Evolutionary conservation across 2,329 filamentous ascomycete genomes (phyloP).

Genomic region (Blastomyces percursus): DNA sequence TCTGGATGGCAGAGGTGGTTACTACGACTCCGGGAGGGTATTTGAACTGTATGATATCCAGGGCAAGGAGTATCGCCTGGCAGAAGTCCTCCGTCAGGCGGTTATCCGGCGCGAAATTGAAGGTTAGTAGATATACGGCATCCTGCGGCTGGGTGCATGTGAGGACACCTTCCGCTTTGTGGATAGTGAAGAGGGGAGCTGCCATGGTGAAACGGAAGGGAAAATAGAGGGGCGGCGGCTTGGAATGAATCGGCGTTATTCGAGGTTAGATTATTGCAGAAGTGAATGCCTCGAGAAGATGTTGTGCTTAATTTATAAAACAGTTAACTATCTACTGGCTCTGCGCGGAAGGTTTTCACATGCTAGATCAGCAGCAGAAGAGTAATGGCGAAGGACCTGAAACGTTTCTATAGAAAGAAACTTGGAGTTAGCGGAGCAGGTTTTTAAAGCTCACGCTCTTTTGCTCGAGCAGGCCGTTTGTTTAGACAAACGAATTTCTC

Average conservation of each 20-base stretch:
- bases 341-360: neutral
- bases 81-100: constrained; percentile 60
- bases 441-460: neutral
- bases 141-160: constrained; percentile 6
- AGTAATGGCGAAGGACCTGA: neutral
- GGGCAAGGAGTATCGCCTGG: constrained; percentile 54
- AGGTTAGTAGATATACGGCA: constrained; percentile 55
- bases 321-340: neutral
- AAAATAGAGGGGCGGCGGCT: no score
- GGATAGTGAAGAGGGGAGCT: constrained; percentile 4
- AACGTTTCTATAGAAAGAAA: neutral
- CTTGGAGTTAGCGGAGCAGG: neutral
- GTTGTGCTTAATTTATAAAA: neutral
- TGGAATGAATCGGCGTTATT: neutral
- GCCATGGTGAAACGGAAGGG: neutral
- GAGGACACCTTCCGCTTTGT: neutral
- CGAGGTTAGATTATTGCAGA: neutral
- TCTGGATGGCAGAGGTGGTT: constrained; percentile 62
- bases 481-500: neutral
- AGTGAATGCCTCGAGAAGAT: neutral
- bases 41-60: constrained; percentile 62
- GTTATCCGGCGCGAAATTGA: constrained; percentile 63
- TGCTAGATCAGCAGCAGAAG: neutral
- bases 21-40: constrained; percentile 62
- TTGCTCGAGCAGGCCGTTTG: neutral